Conservation (phyloP, 352 stramenopile species). For the Phytophthora foliorum region DNA sequence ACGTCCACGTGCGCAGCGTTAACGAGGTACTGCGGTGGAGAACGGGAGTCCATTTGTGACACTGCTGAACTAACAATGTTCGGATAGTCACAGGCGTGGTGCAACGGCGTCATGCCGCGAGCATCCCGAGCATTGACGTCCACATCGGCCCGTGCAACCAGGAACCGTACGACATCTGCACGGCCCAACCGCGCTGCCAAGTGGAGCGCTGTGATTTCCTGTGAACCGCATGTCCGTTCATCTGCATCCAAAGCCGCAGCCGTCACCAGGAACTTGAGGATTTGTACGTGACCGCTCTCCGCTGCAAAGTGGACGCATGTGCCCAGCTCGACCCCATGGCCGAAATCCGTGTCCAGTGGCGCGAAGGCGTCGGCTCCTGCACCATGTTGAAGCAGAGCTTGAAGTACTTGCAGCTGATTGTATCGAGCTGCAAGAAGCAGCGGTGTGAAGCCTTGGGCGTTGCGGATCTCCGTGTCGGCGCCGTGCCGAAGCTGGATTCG, state of each 20-base stretch:
- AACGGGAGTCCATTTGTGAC: background rate
- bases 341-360: conserved; percentile 14
- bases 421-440: conserved; percentile 40
- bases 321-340: conserved; percentile 16
- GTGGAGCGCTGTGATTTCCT: conserved; percentile 41
- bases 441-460: conserved; percentile 41
- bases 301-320: conserved; percentile 34
- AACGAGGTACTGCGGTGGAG: conserved; percentile 24
- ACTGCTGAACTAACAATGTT: background rate
- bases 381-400: conserved; percentile 44
- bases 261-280: conserved; percentile 41
- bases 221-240: conserved; percentile 17
- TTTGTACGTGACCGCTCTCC: conserved; percentile 28
- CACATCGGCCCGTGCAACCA: conserved; percentile 36
- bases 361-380: conserved; percentile 31
- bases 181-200: conserved; percentile 44
- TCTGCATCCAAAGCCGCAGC: conserved; percentile 35
- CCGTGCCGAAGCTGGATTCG: conserved; percentile 42
- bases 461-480: conserved; percentile 38
- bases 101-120: conserved; percentile 50
- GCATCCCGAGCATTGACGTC: conserved; percentile 36
- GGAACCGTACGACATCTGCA: conserved; percentile 35
- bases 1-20: conserved; percentile 41
- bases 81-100: conserved; percentile 45
- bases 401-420: conserved; percentile 47